Conservation (phyloP, 495 filamentous ascomycete genomes). For the Neurospora tetraspora region DNA sequence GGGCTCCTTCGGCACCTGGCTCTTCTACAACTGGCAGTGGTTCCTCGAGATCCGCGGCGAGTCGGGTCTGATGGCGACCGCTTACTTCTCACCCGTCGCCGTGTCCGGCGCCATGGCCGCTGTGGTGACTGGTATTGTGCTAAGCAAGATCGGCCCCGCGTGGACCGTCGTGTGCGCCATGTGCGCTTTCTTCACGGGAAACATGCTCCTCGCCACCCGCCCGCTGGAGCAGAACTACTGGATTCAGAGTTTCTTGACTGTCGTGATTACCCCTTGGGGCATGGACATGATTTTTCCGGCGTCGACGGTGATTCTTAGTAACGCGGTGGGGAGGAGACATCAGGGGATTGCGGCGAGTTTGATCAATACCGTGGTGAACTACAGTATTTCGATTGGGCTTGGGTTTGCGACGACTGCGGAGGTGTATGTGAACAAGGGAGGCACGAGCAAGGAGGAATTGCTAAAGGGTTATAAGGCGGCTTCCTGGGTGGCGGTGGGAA, state of each 20-base stretch:
- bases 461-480: constrained; percentile 29
- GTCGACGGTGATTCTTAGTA: constrained; percentile 29
- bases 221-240: constrained; percentile 40
- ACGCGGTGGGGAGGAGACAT: constrained; percentile 27
- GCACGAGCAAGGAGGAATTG: constrained; percentile 20
- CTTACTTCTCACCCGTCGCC: constrained; percentile 34
- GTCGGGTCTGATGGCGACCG: constrained; percentile 35
- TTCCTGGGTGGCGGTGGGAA: constrained; percentile 23
- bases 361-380: constrained; percentile 35
- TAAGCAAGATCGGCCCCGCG: constrained; percentile 31
- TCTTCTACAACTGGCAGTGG: constrained; percentile 49
- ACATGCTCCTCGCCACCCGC: constrained; percentile 34
- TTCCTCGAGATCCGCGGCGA: constrained; percentile 36
- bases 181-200: constrained; percentile 35
- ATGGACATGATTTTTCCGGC: constrained; percentile 41
- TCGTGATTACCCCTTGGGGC: constrained; percentile 41
- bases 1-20: constrained; percentile 51
- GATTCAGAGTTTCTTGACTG: constrained; percentile 35
- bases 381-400: constrained; percentile 35
- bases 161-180: constrained; percentile 44
- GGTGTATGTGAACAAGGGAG: constrained; percentile 25
- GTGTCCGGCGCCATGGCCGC: constrained; percentile 41
- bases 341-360: constrained; percentile 37
- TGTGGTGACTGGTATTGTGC: constrained; percentile 36
- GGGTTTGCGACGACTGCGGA: constrained; percentile 40